phyloP scores from a whole-genome alignment of 2,329 filamentous ascomycete genomes.

The Penicillium sp. region DNA sequence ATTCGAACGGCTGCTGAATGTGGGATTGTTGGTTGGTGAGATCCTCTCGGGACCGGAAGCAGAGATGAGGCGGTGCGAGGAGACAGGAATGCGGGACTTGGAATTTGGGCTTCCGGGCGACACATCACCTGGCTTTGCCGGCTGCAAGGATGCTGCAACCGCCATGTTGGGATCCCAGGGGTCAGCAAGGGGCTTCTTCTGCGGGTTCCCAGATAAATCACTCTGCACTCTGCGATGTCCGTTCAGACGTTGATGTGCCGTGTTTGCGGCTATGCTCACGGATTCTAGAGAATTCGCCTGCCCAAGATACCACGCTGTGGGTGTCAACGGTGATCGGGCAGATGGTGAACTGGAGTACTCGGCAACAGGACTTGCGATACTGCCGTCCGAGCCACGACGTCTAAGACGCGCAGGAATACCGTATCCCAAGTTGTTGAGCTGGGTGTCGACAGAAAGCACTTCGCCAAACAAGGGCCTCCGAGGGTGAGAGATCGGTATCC shows the following conservation, averaged over 20 bases:
- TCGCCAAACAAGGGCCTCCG: constrained; percentile 69
- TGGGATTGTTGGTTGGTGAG: constrained; percentile 34
- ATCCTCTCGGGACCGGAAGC: constrained; percentile 41
- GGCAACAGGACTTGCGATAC: constrained; percentile 51
- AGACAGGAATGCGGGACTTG: constrained; percentile 46
- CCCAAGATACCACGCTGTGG: constrained; percentile 62
- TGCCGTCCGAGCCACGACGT: constrained; percentile 68
- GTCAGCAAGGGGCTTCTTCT: constrained; percentile 26
- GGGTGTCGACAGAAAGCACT: constrained; percentile 58
- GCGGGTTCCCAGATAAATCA: constrained; percentile 49
- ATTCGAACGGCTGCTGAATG: constrained; percentile 28
- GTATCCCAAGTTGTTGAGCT: constrained; percentile 49
- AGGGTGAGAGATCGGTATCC: constrained; percentile 31
- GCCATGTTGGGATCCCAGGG: constrained; percentile 35
- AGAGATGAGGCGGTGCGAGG: constrained; percentile 38
- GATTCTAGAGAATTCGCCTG: constrained; percentile 43
- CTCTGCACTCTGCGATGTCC: constrained; percentile 48
- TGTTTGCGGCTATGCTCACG: constrained; percentile 28
- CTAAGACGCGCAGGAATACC: constrained; percentile 55
- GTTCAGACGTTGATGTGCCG: constrained; percentile 2
- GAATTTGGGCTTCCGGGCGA: constrained; percentile 31
- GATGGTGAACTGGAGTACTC: constrained; percentile 37
- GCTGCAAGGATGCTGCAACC: constrained; percentile 27
- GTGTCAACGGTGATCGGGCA: constrained; percentile 58
- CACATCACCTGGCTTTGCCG: constrained; percentile 25